These are phyloP conservation scores for Pseudonectria buxi DNA, from an alignment of 2,329 filamentous ascomycete species.

Conservation along the genomic window DNA sequence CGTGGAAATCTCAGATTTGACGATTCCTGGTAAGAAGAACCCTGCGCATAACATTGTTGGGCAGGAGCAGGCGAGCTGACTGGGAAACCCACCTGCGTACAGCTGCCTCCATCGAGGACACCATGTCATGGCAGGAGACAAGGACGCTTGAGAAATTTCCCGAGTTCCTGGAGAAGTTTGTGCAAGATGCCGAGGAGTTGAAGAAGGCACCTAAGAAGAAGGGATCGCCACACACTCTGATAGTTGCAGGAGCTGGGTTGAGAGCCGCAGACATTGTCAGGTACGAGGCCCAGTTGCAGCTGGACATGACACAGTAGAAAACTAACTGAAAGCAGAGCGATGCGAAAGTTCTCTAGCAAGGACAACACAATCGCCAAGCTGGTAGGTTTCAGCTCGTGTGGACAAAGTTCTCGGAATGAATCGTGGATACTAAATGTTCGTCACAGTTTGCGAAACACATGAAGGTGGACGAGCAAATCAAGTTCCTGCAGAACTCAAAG, in stretches of 20 bases:
- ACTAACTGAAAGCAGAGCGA: conserved; percentile 41
- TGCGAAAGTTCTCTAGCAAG: conserved; percentile 75
- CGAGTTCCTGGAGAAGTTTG: conserved; percentile 65
- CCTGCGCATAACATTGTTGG: neutral
- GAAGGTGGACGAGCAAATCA: conserved; percentile 80
- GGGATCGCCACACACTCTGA: conserved; percentile 75
- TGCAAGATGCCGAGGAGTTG: conserved; percentile 52
- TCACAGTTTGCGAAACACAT: conserved; percentile 87
- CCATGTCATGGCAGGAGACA: conserved; percentile 62
- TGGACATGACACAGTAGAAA: neutral
- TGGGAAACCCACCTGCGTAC: conserved; percentile 3
- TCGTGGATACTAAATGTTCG: conserved; percentile 4
- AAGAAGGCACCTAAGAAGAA: conserved; percentile 59
- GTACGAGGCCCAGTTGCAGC: conserved; percentile 32
- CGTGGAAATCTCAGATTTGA: conserved; percentile 77
- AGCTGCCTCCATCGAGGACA: conserved; percentile 74
- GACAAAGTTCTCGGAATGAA: neutral
- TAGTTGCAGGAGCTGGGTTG: conserved; percentile 78
- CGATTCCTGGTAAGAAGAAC: conserved; percentile 59
- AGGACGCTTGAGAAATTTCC: conserved; percentile 69
- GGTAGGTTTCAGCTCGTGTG: conserved; percentile 28
- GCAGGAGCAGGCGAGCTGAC: neutral
- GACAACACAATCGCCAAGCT: conserved; percentile 77
- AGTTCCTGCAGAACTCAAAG: conserved; percentile 61
- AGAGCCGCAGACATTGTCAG: conserved; percentile 78